phyloP scores from a whole-genome alignment of 2,329 filamentous ascomycete species.

The Aspergillus sergii region DNA sequence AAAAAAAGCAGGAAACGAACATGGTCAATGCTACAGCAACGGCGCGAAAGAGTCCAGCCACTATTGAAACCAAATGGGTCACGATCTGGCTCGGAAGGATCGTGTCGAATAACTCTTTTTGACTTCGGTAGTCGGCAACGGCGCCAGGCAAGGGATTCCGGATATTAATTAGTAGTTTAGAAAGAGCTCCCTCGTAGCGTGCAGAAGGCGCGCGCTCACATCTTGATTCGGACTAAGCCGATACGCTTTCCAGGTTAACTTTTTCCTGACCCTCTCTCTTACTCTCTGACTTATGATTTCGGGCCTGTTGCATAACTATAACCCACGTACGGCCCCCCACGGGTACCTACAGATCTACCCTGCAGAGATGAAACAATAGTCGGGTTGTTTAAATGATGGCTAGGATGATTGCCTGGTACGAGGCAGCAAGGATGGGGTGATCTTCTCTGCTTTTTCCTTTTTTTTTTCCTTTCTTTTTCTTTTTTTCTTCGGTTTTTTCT shows the following conservation, averaged over 20 bases:
- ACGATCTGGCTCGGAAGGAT: neutral
- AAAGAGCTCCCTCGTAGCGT: neutral
- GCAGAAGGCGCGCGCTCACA: neutral
- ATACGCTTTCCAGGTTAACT: neutral
- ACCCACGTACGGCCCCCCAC: neutral
- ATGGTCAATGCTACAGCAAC: slow-evolving; percentile 1
- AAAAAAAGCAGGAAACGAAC: neutral
- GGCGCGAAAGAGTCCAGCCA: neutral
- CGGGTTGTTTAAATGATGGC: neutral
- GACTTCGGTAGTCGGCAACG: slow-evolving; percentile 1
- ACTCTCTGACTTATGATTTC: no score
- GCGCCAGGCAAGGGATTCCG: neutral
- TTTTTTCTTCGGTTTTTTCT: neutral
- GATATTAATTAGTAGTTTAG: neutral
- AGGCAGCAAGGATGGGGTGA: neutral
- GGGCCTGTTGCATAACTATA: neutral
- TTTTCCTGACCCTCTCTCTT: neutral
- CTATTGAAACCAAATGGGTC: slow-evolving; percentile 1
- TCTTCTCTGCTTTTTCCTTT: neutral
- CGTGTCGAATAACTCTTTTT: neutral
- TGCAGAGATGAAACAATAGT: slow-evolving; percentile 1
- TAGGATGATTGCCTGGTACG: neutral
- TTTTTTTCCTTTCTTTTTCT: neutral
- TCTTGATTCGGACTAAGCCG: neutral
- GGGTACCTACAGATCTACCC: neutral